Evolutionary conservation across 2,329 filamentous ascomycete genomes (phyloP), one percentile per base, ranked within the genome.

Genomic region (Aureobasidium sp.): DNA sequence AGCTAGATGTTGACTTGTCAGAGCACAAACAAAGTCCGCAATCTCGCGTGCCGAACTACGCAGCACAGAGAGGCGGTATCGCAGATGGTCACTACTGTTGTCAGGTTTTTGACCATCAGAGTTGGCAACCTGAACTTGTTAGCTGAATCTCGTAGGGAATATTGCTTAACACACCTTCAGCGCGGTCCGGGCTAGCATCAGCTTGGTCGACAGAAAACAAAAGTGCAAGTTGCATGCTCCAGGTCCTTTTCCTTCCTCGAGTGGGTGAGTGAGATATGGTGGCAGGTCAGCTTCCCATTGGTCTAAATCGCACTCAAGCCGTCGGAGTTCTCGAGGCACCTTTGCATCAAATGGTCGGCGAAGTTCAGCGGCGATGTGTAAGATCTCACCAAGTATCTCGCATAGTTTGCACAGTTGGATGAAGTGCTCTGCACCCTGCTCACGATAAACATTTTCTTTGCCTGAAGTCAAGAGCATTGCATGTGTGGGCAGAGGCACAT

Each of bases 401-500:
- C 36, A 60, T 5, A 60, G 9, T 9, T 49, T 52, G 37, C 57
- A 60, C 3, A 60, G 29, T 21, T 60, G 57, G 13, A 60, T 60
- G 16, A 60, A 60, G 15, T 52, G 44, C 45, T 60, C 57, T 42
- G 57, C 57, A 3, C 45, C 57, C 8, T 60, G 57, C 3, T 27
- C 16, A 15, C 57, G 57, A 42, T 41, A 29, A 3, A 36, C 32
- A 9, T 50, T 27, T 9, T 60, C 15, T 8, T 42, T 60, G 45
- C 36, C 57, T 3, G 57, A 45, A 6, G 57, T 60, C 36, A 60
- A 37, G 15, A 60, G 36, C 37, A 32, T 45, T 10, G 57, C 57
- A 41, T 29, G 29, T n/a, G 44, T 77, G 73, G 82, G 81, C 45
- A 81, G 67, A 16, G 81, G 81, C 15, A 84, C 81, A 64, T 84